Conservation (phyloP, 2,329 filamentous ascomycete genomes). For the Tricladium varicosporioides region DNA sequence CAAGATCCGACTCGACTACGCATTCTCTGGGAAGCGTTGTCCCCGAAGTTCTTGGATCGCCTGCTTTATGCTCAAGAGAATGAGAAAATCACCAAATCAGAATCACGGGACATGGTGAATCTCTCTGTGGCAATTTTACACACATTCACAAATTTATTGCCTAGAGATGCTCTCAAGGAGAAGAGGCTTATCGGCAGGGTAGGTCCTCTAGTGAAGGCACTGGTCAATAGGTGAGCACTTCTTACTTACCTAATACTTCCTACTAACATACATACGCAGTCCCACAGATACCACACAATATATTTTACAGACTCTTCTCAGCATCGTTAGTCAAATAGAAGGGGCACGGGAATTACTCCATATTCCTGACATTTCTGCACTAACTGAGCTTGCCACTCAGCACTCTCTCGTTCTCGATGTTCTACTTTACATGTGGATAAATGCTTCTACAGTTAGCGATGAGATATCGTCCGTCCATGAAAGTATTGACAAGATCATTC, state of each 20-base stretch:
- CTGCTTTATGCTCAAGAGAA: conserved; percentile 54
- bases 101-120: conserved; percentile 60
- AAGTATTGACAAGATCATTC: conserved; percentile 48
- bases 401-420: conserved; percentile 54
- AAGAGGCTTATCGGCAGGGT: conserved; percentile 51
- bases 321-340: conserved; percentile 49
- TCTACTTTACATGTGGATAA: conserved; percentile 56
- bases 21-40: conserved; percentile 58
- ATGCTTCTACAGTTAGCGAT: conserved; percentile 37
- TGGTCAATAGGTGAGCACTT: conserved; percentile 50
- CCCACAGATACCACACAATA: conserved; percentile 50
- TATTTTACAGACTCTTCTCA: conserved; percentile 56
- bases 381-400: conserved; percentile 56
- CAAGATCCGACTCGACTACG: conserved; percentile 45
- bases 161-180: conserved; percentile 44
- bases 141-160: conserved; percentile 57
- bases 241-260: conserved; percentile 1
- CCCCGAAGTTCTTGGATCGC: conserved; percentile 62
- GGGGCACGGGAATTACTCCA: conserved; percentile 49
- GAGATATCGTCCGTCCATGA: conserved; percentile 35
- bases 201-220: conserved; percentile 49
- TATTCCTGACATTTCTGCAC: conserved; percentile 50
- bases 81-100: conserved; percentile 35
- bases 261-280: conserved; percentile 35
- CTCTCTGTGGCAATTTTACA: conserved; percentile 62